These are phyloP conservation scores for Pythium aquatile DNA, from an alignment of 352 stramenopile genomes.

Conservation along the genomic window DNA sequence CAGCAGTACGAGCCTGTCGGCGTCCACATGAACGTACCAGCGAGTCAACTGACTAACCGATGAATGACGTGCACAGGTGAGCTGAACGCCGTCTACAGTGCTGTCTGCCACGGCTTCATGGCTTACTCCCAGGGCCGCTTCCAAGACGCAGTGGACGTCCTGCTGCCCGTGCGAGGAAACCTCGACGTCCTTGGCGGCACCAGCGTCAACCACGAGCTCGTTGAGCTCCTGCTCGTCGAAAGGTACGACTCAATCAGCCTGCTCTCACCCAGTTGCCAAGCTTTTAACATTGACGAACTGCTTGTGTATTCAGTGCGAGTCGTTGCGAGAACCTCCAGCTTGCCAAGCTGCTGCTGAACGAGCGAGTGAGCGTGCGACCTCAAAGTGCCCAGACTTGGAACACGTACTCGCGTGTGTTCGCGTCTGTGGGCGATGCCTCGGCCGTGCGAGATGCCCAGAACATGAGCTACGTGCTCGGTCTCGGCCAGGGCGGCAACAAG, in stretches of 20 bases:
- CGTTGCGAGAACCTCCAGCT: conserved; percentile 65
- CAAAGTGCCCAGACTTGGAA: conserved; percentile 85
- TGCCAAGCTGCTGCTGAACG: conserved; percentile 80
- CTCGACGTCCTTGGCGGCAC: conserved; percentile 73
- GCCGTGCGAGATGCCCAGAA: conserved; percentile 81
- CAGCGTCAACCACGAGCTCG: conserved; percentile 65
- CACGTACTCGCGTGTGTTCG: conserved; percentile 68
- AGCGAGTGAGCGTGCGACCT: conserved; percentile 66
- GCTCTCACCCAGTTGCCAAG: not conserved
- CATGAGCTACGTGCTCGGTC: conserved; percentile 87
- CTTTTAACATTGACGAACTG: not conserved
- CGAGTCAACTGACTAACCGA: not conserved
- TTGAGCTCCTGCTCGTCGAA: conserved; percentile 77
- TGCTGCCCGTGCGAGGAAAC: conserved; percentile 64
- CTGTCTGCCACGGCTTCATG: conserved; percentile 64
- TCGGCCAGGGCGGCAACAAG: conserved; percentile 74
- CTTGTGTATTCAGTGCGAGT: conserved; percentile 43
- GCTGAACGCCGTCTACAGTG: conserved; percentile 43
- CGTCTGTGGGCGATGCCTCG: conserved; percentile 62
- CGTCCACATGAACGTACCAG: not conserved
- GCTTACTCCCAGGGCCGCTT: conserved; percentile 65
- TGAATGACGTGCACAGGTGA: conserved; percentile 26
- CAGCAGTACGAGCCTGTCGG: conserved; percentile 20
- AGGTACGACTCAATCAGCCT: conserved; percentile 37
- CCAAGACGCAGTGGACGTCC: conserved; percentile 47